A percentile compares a stretch with the other conserved stretches of the same genome.
These are phyloP conservation scores for Aspergillus melleus DNA, from an alignment of 2,329 filamentous ascomycete species.

Conservation along the genomic window DNA sequence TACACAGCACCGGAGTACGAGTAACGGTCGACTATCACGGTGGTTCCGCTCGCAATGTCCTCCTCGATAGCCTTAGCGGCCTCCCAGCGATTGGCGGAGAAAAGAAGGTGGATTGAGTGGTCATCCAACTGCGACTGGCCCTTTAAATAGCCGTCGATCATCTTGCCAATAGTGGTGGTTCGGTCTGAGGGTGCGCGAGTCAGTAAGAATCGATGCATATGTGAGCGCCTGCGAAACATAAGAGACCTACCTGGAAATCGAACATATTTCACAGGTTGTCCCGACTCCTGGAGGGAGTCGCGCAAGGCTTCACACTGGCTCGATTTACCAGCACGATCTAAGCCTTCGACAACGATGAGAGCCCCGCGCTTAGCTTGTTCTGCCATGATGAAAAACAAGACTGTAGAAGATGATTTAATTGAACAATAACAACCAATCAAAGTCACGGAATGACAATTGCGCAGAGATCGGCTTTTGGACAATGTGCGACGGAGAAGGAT, in stretches of 20 bases:
- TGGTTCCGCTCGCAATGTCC: constrained; percentile 65
- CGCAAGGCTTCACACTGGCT: constrained; percentile 77
- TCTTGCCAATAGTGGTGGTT: constrained; percentile 77
- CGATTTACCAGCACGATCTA: constrained; percentile 89
- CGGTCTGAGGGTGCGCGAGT: constrained; percentile 59
- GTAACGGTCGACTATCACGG: constrained; percentile 86
- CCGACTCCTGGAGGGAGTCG: constrained; percentile 51
- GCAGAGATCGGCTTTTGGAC: neutral
- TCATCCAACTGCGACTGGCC: constrained; percentile 74
- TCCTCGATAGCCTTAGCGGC: constrained; percentile 43
- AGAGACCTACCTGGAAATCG: constrained; percentile 62
- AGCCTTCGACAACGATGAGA: constrained; percentile 81
- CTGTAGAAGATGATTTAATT: neutral
- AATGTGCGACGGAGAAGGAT: neutral
- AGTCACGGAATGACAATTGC: neutral
- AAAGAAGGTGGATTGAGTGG: constrained; percentile 85
- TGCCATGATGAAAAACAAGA: constrained; percentile 12
- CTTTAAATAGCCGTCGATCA: constrained; percentile 82
- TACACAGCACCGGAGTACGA: constrained; percentile 95
- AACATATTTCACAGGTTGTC: constrained; percentile 57
- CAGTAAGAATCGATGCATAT: constrained; percentile 11
- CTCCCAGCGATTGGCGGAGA: constrained; percentile 91
- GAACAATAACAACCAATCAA: neutral
- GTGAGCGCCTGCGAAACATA: neutral
- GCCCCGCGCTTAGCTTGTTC: constrained; percentile 56